Evolutionary conservation across 352 stramenopile species (phyloP), one percentile per base, ranked within the genome.

Genomic region (Thalassiosira ordinaria): DNA sequence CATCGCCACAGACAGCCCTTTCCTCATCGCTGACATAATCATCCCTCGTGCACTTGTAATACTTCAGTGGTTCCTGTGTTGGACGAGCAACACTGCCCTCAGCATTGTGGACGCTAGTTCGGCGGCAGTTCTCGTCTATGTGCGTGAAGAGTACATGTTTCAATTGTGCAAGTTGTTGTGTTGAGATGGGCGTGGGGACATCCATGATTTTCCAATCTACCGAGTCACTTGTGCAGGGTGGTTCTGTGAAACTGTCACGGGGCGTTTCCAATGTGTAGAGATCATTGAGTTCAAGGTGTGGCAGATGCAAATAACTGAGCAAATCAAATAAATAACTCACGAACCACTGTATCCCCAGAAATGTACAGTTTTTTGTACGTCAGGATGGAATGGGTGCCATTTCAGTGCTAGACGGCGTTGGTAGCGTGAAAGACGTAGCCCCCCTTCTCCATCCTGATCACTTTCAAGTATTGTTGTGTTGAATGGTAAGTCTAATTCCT

Each of bases 41-140:
- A 31, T 69, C 47, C 26, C 41, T 13, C n/a, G 79, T 91, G 61
- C 87, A 92, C 16, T 82, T 80, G 68, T 83, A 90, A 85, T 80
- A 59, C 76, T 67, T 47, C 71, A 60, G 27, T 24, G 57, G 14
- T 29, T 49, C 14, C 64, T 80, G 26, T 68, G 74, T 82, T 80
- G 87, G 62, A 80, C 83, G 16, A 73, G 87, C 41, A 70, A 77
- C 35, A 78, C 84, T 46, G 78, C 79, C 51, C 62, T 85, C 31
- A 13, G 64, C 26, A 62, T 80, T 84, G 56, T 92, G 84, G 20
- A 89, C 68, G 70, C 76, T 87, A 9, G 87, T 91, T n/a, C 31
- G 37, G 22, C 77, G 24, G 47, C 87, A 92, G 33, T 82, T 41
- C 9, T 47, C 55, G 59, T 89, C 76, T 0, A 90, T 65, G 63